Conservation (phyloP, 2,329 filamentous ascomycete species). For the Berkeleyomyces basicola region DNA sequence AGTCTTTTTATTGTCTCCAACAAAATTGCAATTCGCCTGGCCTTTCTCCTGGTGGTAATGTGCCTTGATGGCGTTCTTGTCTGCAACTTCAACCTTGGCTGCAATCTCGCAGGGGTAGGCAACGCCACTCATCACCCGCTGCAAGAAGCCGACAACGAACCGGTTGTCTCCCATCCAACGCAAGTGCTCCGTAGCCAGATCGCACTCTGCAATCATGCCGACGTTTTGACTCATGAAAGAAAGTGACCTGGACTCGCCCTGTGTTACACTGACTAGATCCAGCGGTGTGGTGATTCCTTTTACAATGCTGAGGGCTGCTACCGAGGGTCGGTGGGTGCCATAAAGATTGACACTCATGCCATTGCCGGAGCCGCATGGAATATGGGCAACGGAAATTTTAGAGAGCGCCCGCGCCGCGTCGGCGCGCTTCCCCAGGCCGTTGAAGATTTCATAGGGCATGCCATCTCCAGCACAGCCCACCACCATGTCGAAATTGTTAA, state of each 20-base stretch:
- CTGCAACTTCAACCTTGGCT: constrained; percentile 62
- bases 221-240: constrained; percentile 85
- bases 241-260: constrained; percentile 54
- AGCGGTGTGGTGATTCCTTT: constrained; percentile 75
- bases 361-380: constrained; percentile 89
- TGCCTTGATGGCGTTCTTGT: constrained; percentile 56
- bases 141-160: constrained; percentile 74
- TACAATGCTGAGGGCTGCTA: constrained; percentile 68
- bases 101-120: constrained; percentile 82
- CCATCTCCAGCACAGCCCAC: constrained; percentile 87
- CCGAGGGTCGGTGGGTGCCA: constrained; percentile 56
- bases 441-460: constrained; percentile 83
- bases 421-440: constrained; percentile 61
- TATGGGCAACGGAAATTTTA: constrained; percentile 65
- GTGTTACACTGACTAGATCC: constrained; percentile 77
- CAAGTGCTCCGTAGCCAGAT: constrained; percentile 77
- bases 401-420: constrained; percentile 60
- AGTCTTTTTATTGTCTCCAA: constrained; percentile 10
- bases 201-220: constrained; percentile 77
- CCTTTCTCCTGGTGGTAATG: constrained; percentile 42
- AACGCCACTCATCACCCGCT: constrained; percentile 56
- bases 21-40: constrained; percentile 5
- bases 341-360: constrained; percentile 82
- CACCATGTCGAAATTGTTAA: constrained; percentile 68
- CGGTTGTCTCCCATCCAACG: constrained; percentile 82